Evolutionary conservation across 2,329 filamentous ascomycete genomes (phyloP), one percentile per base, ranked within the genome.

Genomic region (Alternaria postmessia): DNA sequence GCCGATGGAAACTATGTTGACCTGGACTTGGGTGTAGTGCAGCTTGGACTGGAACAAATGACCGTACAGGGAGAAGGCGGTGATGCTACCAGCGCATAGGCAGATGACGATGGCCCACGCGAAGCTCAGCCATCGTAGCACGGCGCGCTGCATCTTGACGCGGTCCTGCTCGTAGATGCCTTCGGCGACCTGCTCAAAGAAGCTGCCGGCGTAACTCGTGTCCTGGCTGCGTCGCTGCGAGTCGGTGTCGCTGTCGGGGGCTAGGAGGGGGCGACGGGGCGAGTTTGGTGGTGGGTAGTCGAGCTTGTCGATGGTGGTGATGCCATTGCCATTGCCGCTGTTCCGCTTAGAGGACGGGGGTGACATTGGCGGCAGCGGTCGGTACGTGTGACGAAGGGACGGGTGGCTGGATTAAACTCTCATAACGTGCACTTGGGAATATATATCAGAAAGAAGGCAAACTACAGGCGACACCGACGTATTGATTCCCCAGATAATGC

Each of bases 11-110:
- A 97, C 89, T 30, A 90, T 88, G 79, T 98, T 98, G 79, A 99
- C 93, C 77, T 95, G 92, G 63, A 95, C 87, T 80, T 99, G 95
- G 3, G 89, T 90, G 80, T 98, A 99, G 74, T 89, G 90, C 52
- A 99, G 85, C 44, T 89, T 89, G 56, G 90, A 90, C 78, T 97
- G 92, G 81, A 99, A 93, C 48, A 96, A 85, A 68, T 92, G 94
- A 8, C 91, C 95, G 77, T 98, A 99, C 32, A 99, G 88, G 36
- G 93, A 97, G 82, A 95, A 99, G 49, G 93, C 91, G 51, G 93
- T 93, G 73, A 98, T 92, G 72, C 92, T 96, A 63, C 94, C 95
- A 30, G 93, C 94, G 76, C 92, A 95, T 32, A 97, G 85, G 68
- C 86, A 88, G 72, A 83, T 87, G 61, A 89, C 75, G 55, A 89